phyloP scores from a whole-genome alignment of 1,284 basidiomycete species.

The Ganoderma multipileum region DNA sequence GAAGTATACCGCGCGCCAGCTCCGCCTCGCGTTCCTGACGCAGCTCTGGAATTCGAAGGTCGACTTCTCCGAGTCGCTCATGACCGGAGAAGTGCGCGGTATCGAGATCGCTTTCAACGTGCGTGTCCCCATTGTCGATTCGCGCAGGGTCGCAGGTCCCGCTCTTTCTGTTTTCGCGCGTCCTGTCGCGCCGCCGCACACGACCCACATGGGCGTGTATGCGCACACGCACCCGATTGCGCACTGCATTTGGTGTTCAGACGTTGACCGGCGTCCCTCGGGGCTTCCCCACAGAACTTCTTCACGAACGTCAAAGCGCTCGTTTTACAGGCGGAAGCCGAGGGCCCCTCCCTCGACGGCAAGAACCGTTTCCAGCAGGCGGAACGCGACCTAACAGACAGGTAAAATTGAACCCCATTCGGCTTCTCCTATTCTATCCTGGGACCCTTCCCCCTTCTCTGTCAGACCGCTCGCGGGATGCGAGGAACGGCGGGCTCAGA shows the following conservation, averaged over 20 bases:
- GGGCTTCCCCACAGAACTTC: slow-evolving; percentile 77
- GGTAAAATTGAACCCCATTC: slow-evolving; percentile 47
- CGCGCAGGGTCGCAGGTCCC: not conserved
- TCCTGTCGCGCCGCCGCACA: not conserved
- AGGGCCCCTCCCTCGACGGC: slow-evolving; percentile 58
- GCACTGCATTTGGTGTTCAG: not conserved
- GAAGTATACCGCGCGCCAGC: slow-evolving; percentile 86
- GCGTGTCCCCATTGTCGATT: slow-evolving; percentile 37
- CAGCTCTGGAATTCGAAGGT: slow-evolving; percentile 94
- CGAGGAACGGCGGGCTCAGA: not conserved
- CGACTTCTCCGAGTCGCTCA: slow-evolving; percentile 93
- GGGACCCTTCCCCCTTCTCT: not conserved
- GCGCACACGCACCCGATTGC: not conserved
- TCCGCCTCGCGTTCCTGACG: slow-evolving; percentile 93
- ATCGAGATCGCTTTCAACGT: slow-evolving; percentile 92
- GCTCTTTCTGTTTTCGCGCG: not conserved
- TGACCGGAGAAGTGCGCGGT: slow-evolving; percentile 88
- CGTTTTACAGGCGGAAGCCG: slow-evolving; percentile 57
- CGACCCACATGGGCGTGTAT: not conserved
- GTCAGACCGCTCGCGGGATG: not conserved
- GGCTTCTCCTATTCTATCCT: not conserved
- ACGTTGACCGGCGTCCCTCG: slow-evolving; percentile 1
- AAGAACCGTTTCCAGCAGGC: slow-evolving; percentile 68
- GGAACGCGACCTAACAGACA: slow-evolving; percentile 70
- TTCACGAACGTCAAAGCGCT: slow-evolving; percentile 90